phyloP scores from a whole-genome alignment of 805 yeast genomes.

The Teunomyces panamensis region DNA sequence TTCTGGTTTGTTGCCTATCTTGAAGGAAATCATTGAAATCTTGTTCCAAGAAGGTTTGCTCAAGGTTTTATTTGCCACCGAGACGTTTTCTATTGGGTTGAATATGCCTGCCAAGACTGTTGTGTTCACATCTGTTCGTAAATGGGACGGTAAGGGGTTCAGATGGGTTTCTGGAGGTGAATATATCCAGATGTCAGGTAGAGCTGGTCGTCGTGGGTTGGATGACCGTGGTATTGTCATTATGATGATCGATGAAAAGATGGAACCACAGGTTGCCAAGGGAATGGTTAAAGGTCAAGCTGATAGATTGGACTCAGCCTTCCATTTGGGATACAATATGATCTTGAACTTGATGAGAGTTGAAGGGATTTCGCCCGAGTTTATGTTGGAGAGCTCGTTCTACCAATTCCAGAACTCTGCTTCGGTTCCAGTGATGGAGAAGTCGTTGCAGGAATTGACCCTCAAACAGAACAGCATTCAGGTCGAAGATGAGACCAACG shows the following conservation, averaged over 20 bases:
- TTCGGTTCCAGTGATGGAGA: conserved; percentile 82
- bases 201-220: conserved; percentile 99
- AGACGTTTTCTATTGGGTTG: conserved; percentile 95
- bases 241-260: conserved; percentile 98
- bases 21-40: conserved; percentile 93
- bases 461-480: conserved; percentile 45
- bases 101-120: conserved; percentile 99
- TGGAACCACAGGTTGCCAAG: conserved; percentile 99
- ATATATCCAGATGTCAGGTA: conserved; percentile 98
- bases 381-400: conserved; percentile 91
- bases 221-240: conserved; percentile 99
- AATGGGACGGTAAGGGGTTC: conserved; percentile 97
- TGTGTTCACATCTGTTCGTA: conserved; percentile 94
- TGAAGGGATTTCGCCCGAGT: conserved; percentile 97
- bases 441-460: conserved; percentile 54
- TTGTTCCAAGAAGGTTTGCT: conserved; percentile 94
- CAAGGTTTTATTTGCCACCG: conserved; percentile 95
- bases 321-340: conserved; percentile 97
- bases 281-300: conserved; percentile 99
- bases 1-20: conserved; percentile 89
- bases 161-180: conserved; percentile 99
- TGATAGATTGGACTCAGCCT: conserved; percentile 94
- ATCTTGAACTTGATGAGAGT: conserved; percentile 92
- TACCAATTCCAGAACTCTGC: conserved; percentile 93
- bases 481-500: conserved; percentile 60